phyloP scores from a whole-genome alignment of 208 protist genomes.

The Lotmaria passim region DNA sequence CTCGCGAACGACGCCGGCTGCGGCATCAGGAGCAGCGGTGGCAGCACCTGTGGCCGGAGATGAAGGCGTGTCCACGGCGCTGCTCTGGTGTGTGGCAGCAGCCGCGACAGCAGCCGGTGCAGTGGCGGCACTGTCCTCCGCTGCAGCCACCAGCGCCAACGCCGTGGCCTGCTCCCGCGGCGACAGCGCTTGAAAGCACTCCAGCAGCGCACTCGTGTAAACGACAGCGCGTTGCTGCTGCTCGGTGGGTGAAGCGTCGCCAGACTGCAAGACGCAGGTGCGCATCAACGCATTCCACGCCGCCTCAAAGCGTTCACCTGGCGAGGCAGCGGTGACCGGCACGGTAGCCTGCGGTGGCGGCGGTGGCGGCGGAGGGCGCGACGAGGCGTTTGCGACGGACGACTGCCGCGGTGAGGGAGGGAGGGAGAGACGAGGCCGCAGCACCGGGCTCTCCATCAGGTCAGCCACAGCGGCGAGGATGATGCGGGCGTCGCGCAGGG shows the following conservation, averaged over 20 bases:
- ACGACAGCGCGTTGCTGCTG: constrained; percentile 39
- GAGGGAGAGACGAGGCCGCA: constrained; percentile 15
- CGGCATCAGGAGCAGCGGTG: not conserved
- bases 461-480: constrained; percentile 46
- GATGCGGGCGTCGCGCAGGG: constrained; percentile 44
- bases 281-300: constrained; percentile 28
- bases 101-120: too few species aligned
- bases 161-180: constrained; percentile 39
- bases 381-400: constrained; percentile 12
- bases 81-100: too few species aligned
- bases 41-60: not conserved
- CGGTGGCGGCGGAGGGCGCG: not conserved
- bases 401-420: constrained; percentile 4
- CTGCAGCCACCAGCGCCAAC: constrained; percentile 45
- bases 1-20: not conserved
- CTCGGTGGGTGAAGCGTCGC: constrained; percentile 20
- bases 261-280: constrained; percentile 14
- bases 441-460: constrained; percentile 26
- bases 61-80: not conserved
- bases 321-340: not conserved
- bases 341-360: too few species aligned
- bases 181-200: constrained; percentile 51
- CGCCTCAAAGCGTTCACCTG: constrained; percentile 26
- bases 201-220: constrained; percentile 46
- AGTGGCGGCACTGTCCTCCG: constrained; percentile 1